Conservation (phyloP, 2,329 filamentous ascomycete genomes). For the Zelopaecilomyces penicillatus region DNA sequence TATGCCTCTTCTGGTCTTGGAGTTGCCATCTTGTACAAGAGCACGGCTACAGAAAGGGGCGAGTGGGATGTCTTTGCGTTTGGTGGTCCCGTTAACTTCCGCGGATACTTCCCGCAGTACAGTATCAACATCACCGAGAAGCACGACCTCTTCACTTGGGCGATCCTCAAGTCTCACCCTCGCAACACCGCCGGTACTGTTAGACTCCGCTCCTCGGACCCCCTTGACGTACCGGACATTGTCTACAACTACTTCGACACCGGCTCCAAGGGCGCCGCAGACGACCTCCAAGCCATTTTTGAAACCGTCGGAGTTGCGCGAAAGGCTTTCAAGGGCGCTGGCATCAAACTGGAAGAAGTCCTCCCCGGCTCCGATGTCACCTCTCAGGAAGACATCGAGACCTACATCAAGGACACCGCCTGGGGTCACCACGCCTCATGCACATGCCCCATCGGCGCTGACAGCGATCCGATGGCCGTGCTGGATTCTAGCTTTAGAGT, state of each 20-base stretch:
- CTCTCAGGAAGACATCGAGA: slow-evolving; percentile 32
- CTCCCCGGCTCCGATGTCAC: slow-evolving; percentile 30
- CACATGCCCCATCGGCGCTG: slow-evolving; percentile 46
- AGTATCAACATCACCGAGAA: slow-evolving; percentile 35
- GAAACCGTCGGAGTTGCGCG: slow-evolving; percentile 48
- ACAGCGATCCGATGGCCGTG: slow-evolving; percentile 44
- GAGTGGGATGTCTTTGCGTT: slow-evolving; percentile 46
- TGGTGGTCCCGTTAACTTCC: slow-evolving; percentile 46
- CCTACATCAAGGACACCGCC: slow-evolving; percentile 38
- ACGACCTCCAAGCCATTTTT: slow-evolving; percentile 44
- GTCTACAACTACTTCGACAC: slow-evolving; percentile 50
- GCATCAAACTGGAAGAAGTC: slow-evolving; percentile 11
- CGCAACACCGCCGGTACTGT: slow-evolving; percentile 54
- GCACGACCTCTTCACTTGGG: slow-evolving; percentile 33
- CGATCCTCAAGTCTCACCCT: slow-evolving; percentile 50
- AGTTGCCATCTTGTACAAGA: slow-evolving; percentile 33
- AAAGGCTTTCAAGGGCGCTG: slow-evolving; percentile 22
- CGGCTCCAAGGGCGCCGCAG: slow-evolving; percentile 36
- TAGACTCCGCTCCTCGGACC: slow-evolving; percentile 48
- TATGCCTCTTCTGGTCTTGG: slow-evolving; percentile 43
- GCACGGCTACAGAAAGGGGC: slow-evolving; percentile 23
- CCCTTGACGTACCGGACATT: slow-evolving; percentile 53
- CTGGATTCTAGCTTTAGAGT: slow-evolving; percentile 48
- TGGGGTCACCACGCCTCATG: slow-evolving; percentile 52
- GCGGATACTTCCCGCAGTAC: slow-evolving; percentile 49